A percentile compares a stretch with the other conserved stretches of the same genome.
phyloP scores from a whole-genome alignment of 78 protist species.

The Dictyostelium capitatum region DNA sequence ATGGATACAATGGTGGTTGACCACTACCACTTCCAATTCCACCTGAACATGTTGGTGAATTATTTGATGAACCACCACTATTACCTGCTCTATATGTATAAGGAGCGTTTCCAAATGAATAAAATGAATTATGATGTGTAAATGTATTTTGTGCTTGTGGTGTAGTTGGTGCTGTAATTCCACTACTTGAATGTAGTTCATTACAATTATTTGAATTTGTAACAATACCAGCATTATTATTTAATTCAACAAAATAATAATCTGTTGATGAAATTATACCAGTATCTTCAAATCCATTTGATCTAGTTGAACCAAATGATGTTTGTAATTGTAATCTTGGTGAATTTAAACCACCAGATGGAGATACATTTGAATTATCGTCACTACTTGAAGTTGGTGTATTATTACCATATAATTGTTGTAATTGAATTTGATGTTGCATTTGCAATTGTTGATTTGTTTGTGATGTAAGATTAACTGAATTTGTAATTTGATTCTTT shows the following conservation, averaged over 20 bases:
- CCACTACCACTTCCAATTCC: too few relatives aligned
- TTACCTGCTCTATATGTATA: not conserved
- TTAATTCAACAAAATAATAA: constrained; percentile 12
- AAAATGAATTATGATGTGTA: not conserved
- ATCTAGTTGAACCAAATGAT: not conserved
- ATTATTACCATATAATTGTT: constrained; percentile 10
- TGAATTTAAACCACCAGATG: not conserved
- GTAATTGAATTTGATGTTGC: constrained; percentile 10
- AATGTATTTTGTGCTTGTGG: not conserved
- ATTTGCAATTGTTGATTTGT: not conserved
- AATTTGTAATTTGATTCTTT: constrained; percentile 5
- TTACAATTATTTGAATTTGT: too few relatives aligned
- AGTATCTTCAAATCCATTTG: not conserved
- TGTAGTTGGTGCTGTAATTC: not conserved
- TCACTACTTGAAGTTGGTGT: not conserved
- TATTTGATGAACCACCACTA: constrained; percentile 12
- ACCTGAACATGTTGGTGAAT: not conserved
- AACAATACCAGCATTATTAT: not conserved
- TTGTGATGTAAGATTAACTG: not conserved
- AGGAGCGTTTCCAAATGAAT: not conserved
- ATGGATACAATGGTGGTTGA: not conserved
- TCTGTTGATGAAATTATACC: constrained; percentile 16
- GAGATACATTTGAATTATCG: too few relatives aligned
- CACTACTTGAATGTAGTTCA: too few relatives aligned
- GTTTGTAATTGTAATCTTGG: constrained; percentile 5